These are phyloP conservation scores for Candida anglica DNA, from an alignment of 805 yeast species.

Conservation along the genomic window DNA sequence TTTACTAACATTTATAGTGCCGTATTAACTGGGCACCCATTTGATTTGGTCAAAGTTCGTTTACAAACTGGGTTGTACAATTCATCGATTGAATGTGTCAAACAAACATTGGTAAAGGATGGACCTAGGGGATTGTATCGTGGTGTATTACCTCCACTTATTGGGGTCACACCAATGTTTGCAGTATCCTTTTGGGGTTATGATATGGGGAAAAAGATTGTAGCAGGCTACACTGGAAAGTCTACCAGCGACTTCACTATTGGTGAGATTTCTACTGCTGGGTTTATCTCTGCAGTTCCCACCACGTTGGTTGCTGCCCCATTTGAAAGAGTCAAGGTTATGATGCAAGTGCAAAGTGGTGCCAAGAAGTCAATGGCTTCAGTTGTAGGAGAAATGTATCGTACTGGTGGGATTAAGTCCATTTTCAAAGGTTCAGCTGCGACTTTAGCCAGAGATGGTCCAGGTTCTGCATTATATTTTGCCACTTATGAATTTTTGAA, in stretches of 20 bases:
- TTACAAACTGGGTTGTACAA: slow-evolving; percentile 77
- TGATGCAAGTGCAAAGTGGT: slow-evolving; percentile 71
- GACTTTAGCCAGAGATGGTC: slow-evolving; percentile 94
- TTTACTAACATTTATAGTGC: slow-evolving; percentile 62
- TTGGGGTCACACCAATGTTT: slow-evolving; percentile 99
- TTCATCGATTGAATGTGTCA: slow-evolving; percentile 64
- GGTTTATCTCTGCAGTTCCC: slow-evolving; percentile 91
- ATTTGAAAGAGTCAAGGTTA: slow-evolving; percentile 91
- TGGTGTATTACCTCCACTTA: slow-evolving; percentile 89
- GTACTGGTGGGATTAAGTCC: slow-evolving; percentile 78
- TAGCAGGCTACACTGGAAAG: slow-evolving; percentile 40
- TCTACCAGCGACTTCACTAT: slow-evolving; percentile 47
- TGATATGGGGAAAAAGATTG: slow-evolving; percentile 83
- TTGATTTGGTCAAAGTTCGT: slow-evolving; percentile 88
- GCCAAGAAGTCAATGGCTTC: slow-evolving; percentile 46
- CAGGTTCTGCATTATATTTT: slow-evolving; percentile 93
- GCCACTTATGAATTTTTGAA: slow-evolving; percentile 90
- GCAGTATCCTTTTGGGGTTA: slow-evolving; percentile 99
- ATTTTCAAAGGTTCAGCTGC: slow-evolving; percentile 89
- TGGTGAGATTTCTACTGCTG: slow-evolving; percentile 81
- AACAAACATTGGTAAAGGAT: slow-evolving; percentile 63
- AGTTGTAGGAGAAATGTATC: slow-evolving; percentile 64
- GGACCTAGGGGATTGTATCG: slow-evolving; percentile 82
- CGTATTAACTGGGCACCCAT: slow-evolving; percentile 93
- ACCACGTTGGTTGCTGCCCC: slow-evolving; percentile 97